Conservation (phyloP, 176 grass and related monocot species). For the Triticum urartu region DNA sequence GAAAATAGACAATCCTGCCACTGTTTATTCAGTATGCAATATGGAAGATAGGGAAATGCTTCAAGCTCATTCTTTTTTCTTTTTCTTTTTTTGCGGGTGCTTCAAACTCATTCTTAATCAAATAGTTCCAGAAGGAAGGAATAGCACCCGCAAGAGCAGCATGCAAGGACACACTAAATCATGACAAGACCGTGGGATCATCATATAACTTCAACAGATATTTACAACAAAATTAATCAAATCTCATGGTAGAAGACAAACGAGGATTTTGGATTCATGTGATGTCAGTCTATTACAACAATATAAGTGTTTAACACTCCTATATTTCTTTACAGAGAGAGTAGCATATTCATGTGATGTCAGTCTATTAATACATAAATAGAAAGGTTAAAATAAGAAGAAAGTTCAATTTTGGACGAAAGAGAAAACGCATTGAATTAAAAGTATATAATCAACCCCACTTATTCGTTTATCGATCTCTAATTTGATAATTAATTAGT, state of each 20-base stretch:
- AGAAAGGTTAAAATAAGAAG: not conserved
- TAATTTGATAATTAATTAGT: not conserved
- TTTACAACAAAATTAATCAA: not conserved
- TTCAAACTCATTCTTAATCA: not conserved
- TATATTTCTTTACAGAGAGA: not conserved
- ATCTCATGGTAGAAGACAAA: conserved; percentile 5
- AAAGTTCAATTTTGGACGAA: not conserved
- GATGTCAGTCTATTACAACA: not conserved
- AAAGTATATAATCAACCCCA: not conserved
- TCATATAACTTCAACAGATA: not conserved
- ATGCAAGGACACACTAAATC: conserved; percentile 7
- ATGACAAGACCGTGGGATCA: not conserved
- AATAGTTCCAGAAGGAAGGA: conserved; percentile 27
- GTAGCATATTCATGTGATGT: not conserved
- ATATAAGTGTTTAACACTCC: no score
- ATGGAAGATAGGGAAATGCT: conserved; percentile 5
- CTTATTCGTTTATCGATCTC: not conserved
- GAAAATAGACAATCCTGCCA: not conserved
- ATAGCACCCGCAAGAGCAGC: not conserved
- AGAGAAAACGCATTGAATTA: not conserved
- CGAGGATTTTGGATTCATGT: conserved; percentile 3
- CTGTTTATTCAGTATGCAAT: not conserved
- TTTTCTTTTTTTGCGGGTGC: no score
- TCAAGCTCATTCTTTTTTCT: not conserved
- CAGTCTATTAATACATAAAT: not conserved